These are phyloP conservation scores for Hymenochaete sp. DNA, from an alignment of 1,284 basidiomycete species.

Conservation along the genomic window DNA sequence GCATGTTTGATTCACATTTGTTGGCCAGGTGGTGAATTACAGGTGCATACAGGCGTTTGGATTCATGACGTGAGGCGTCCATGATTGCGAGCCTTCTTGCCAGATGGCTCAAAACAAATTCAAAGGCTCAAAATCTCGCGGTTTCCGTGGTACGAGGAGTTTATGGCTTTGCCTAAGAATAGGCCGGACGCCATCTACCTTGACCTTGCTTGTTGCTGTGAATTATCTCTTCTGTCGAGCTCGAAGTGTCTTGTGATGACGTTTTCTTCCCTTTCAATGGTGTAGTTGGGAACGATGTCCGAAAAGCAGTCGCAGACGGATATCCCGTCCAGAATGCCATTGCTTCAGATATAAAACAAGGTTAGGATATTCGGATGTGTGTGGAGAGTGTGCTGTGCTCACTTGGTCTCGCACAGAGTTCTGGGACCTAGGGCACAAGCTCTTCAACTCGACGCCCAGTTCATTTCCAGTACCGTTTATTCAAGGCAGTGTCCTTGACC, in stretches of 20 bases:
- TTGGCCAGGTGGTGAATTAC: conserved; percentile 18
- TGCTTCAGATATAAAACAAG: conserved; percentile 22
- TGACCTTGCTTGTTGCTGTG: conserved; percentile 28
- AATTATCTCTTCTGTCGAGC: conserved; percentile 12
- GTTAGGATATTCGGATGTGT: conserved; percentile 9
- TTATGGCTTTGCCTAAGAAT: conserved; percentile 25
- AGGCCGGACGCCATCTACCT: conserved; percentile 23
- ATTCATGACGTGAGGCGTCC: conserved; percentile 9
- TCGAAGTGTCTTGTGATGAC: conserved; percentile 5
- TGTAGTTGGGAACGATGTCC: conserved; percentile 24
- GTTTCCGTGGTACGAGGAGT: conserved; percentile 21
- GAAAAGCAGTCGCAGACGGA: conserved; percentile 23
- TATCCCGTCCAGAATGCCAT: conserved; percentile 23
- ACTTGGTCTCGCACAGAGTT: conserved; percentile 21
- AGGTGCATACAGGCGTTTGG: conserved; percentile 15
- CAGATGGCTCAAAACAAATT: neutral
- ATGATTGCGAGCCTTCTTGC: neutral
- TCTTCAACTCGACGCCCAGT: conserved; percentile 25
- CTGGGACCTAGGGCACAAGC: conserved; percentile 29
- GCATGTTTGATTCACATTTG: no score
- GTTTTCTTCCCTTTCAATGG: neutral
- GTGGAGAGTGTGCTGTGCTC: neutral
- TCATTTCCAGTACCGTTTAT: conserved; percentile 30
- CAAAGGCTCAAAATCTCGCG: conserved; percentile 21
- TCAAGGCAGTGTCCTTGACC: conserved; percentile 27